Evolutionary conservation across 2,329 filamentous ascomycete genomes (phyloP).

Genomic region (Fusarium siculi): DNA sequence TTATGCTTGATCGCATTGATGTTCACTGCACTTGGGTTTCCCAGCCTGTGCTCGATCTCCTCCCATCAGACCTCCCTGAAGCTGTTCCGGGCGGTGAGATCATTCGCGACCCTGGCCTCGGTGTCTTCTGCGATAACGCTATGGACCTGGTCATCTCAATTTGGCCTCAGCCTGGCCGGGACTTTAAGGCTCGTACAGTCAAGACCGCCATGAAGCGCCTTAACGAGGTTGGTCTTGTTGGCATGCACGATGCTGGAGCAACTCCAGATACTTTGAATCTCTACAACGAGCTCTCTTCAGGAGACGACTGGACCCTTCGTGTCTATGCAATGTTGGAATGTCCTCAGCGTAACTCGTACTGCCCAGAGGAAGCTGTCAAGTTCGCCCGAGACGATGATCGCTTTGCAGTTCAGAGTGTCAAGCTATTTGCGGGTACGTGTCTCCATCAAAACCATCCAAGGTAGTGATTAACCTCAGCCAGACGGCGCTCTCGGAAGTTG

Average conservation of each 20-base stretch:
- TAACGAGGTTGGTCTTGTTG: constrained; percentile 73
- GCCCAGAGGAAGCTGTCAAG: constrained; percentile 60
- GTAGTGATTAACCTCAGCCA: constrained; percentile 41
- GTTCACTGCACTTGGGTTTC: constrained; percentile 78
- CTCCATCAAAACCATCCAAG: no score
- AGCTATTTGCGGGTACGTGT: constrained; percentile 71
- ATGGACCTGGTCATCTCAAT: constrained; percentile 69
- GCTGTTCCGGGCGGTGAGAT: constrained; percentile 72
- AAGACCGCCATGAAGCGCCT: constrained; percentile 70
- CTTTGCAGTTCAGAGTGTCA: constrained; percentile 71
- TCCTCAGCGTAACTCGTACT: constrained; percentile 71
- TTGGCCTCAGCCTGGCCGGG: constrained; percentile 66
- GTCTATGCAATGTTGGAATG: constrained; percentile 78
- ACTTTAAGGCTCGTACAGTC: constrained; percentile 65
- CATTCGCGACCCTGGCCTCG: constrained; percentile 67
- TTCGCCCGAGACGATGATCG: constrained; percentile 58
- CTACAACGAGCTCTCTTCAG: constrained; percentile 61
- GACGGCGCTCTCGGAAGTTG: constrained; percentile 77
- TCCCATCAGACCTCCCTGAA: constrained; percentile 63
- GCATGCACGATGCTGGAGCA: constrained; percentile 75
- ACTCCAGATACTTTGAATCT: constrained; percentile 64
- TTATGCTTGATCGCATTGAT: constrained; percentile 77
- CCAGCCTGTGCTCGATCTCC: constrained; percentile 68
- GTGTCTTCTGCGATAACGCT: constrained; percentile 79
- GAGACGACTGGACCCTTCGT: constrained; percentile 67